phyloP scores from a whole-genome alignment of 345 rosid species.

The Salix koriyanagi region DNA sequence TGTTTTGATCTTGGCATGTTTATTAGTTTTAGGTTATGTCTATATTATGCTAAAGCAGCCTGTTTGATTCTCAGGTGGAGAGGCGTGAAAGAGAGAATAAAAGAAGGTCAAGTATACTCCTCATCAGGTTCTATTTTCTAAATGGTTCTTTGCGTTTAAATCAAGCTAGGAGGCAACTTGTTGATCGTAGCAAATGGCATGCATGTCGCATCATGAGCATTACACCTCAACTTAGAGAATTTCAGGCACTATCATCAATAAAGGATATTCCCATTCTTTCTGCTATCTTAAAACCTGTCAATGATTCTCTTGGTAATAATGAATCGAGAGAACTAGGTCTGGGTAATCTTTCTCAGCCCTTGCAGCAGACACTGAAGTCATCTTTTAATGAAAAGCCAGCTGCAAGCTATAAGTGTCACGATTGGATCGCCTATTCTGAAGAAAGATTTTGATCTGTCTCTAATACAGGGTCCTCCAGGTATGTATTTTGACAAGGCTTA shows the following conservation, averaged over 20 bases:
- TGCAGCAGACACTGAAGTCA: conserved; percentile 59
- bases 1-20: background rate
- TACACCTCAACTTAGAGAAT: conserved; percentile 89
- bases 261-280: conserved; percentile 71
- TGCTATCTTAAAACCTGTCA: conserved; percentile 61
- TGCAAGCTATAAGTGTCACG: conserved; percentile 71
- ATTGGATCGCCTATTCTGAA: conserved; percentile 43
- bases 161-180: conserved; percentile 84
- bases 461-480: conserved; percentile 99
- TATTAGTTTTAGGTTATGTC: background rate
- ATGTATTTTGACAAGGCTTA: conserved; percentile 12
- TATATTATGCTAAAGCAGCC: conserved; percentile 12
- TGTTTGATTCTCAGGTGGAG: conserved; percentile 66
- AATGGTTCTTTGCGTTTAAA: conserved; percentile 67
- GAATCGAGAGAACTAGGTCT: conserved; percentile 40
- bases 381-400: conserved; percentile 86
- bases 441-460: conserved; percentile 69
- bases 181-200: conserved; percentile 98
- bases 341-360: conserved; percentile 53
- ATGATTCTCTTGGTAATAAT: conserved; percentile 29
- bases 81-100: conserved; percentile 85
- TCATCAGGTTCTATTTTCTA: conserved; percentile 78
- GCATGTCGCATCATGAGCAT: conserved; percentile 81
- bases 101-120: conserved; percentile 63
- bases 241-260: conserved; percentile 80